Evolutionary conservation across 805 yeast species (phyloP).

Genomic region (Zygosaccharomyces bailii): DNA sequence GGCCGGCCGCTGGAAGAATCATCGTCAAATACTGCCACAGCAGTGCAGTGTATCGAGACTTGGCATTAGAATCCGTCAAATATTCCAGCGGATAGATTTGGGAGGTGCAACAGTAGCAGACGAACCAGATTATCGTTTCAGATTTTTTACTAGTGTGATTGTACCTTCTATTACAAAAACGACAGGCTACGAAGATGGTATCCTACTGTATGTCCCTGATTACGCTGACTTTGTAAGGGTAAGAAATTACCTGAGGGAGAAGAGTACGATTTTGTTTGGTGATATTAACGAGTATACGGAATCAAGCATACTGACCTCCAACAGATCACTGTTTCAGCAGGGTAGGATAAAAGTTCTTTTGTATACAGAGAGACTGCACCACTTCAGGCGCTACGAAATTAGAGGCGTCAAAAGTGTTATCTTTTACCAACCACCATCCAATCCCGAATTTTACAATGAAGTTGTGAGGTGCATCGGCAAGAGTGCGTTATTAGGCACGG

Average conservation of each 20-base stretch:
- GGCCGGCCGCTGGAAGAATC: slow-evolving; percentile 58
- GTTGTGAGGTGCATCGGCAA: slow-evolving; percentile 65
- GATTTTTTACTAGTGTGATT: slow-evolving; percentile 67
- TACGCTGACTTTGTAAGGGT: slow-evolving; percentile 83
- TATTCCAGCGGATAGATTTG: slow-evolving; percentile 67
- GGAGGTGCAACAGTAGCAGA: slow-evolving; percentile 44
- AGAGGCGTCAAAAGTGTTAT: slow-evolving; percentile 79
- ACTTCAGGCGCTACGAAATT: slow-evolving; percentile 79
- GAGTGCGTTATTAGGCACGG: slow-evolving; percentile 49
- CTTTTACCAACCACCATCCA: slow-evolving; percentile 80
- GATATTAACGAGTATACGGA: slow-evolving; percentile 80
- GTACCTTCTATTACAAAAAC: slow-evolving; percentile 66
- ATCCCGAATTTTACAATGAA: slow-evolving; percentile 81
- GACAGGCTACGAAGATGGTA: slow-evolving; percentile 66
- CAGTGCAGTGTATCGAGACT: slow-evolving; percentile 58
- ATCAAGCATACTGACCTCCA: slow-evolving; percentile 65
- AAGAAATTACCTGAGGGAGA: slow-evolving; percentile 54
- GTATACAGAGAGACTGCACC: slow-evolving; percentile 94
- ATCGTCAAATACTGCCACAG: slow-evolving; percentile 42
- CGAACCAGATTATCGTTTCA: slow-evolving; percentile 83
- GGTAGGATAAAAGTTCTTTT: slow-evolving; percentile 64
- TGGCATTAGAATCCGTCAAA: slow-evolving; percentile 64
- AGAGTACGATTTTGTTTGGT: slow-evolving; percentile 62
- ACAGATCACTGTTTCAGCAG: slow-evolving; percentile 64
- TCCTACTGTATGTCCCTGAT: slow-evolving; percentile 75